Conservation (phyloP, 1,284 basidiomycete genomes). For the Volvariella volvacea region DNA sequence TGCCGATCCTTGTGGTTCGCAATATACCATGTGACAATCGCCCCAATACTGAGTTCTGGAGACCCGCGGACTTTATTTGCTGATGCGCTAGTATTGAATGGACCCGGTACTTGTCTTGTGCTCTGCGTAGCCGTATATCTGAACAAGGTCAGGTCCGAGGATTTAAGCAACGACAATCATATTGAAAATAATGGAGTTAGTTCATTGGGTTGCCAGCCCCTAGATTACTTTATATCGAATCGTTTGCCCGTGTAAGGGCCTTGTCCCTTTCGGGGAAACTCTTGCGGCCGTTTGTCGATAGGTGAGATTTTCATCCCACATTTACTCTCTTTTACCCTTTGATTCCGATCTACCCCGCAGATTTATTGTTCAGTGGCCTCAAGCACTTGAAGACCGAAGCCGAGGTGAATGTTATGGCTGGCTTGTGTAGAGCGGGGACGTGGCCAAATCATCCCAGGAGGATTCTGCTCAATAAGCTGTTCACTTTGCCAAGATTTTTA, state of each 20-base stretch:
- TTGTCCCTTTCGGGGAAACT: constrained; percentile 86
- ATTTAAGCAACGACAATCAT: background rate
- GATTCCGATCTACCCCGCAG: constrained; percentile 30
- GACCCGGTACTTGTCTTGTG: constrained; percentile 90
- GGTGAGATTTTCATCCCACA: constrained; percentile 33
- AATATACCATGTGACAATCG: constrained; percentile 49
- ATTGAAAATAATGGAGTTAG: constrained; percentile 31
- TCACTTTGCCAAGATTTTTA: too few species aligned
- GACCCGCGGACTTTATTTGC: constrained; percentile 37
- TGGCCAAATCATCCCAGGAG: background rate
- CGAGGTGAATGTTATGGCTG: constrained; percentile 53
- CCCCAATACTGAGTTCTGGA: constrained; percentile 30
- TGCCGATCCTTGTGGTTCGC: constrained; percentile 52
- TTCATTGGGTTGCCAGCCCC: constrained; percentile 72
- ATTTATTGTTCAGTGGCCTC: constrained; percentile 86
- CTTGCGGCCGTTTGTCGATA: constrained; percentile 76
- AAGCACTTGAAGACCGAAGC: constrained; percentile 35
- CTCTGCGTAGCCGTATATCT: constrained; percentile 71
- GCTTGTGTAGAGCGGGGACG: constrained; percentile 40
- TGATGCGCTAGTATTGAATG: constrained; percentile 87
- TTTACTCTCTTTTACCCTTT: constrained; percentile 6
- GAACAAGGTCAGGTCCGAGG: constrained; percentile 43
- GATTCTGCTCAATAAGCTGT: too few species aligned
- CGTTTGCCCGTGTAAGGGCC: constrained; percentile 82
- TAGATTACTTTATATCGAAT: constrained; percentile 85